Conservation (phyloP, 176 grass and related monocot species). For the Oryza brachyantha region DNA sequence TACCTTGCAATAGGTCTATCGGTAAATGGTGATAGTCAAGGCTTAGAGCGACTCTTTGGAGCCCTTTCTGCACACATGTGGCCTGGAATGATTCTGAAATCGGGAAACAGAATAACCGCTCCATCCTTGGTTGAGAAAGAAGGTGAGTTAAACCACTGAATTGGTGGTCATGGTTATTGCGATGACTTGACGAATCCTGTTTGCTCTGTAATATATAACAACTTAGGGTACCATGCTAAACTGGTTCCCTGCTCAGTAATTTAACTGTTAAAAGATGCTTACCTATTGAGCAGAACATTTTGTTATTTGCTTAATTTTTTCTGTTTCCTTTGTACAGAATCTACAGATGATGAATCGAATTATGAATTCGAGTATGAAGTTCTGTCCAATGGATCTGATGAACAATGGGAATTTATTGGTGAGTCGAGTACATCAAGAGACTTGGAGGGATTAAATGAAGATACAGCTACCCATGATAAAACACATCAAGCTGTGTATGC, state of each 20-base stretch:
- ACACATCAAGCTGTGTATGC: constrained; percentile 18
- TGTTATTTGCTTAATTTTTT: constrained; percentile 20
- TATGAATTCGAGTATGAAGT: constrained; percentile 86
- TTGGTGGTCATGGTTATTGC: background rate
- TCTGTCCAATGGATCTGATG: constrained; percentile 88
- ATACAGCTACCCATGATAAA: constrained; percentile 31
- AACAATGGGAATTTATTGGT: constrained; percentile 59
- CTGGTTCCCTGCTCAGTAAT: background rate
- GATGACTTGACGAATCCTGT: background rate
- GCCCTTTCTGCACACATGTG: constrained; percentile 95
- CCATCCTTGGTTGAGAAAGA: constrained; percentile 78
- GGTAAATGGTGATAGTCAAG: constrained; percentile 93
- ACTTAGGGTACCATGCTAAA: constrained; percentile 16
- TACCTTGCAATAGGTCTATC: constrained; percentile 64
- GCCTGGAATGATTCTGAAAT: constrained; percentile 97
- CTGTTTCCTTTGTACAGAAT: constrained; percentile 57
- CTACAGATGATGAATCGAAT: constrained; percentile 71
- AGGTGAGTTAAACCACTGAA: constrained; percentile 45
- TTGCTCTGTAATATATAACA: constrained; percentile 12
- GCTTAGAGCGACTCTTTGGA: constrained; percentile 79
- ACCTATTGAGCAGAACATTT: background rate
- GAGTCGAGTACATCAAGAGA: constrained; percentile 48
- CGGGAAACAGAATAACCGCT: constrained; percentile 65
- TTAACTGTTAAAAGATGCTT: constrained; percentile 1
- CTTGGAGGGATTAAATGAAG: constrained; percentile 41